Percentiles rank a stretch among this genome's conserved stretches.
Conservation (phyloP, 768 basidiomycete genomes). For the Tylopilus rubrobrunneus region DNA sequence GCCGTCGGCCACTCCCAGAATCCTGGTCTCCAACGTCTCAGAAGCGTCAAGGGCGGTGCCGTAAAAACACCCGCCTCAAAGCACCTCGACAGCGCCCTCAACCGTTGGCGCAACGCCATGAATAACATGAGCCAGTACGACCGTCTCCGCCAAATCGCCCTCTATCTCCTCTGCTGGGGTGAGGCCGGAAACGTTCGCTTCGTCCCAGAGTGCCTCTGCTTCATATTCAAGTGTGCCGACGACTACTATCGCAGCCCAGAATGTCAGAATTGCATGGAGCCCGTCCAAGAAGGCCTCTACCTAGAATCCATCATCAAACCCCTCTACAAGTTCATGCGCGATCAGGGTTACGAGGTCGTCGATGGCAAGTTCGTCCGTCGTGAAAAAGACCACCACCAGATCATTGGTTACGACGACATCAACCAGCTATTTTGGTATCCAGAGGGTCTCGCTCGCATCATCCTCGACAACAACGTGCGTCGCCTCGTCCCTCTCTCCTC, state of each 20-base stretch:
- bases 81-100: constrained; percentile 89
- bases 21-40: constrained; percentile 85
- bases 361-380: constrained; percentile 93
- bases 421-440: constrained; percentile 99
- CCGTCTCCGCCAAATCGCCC: constrained; percentile 90
- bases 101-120: constrained; percentile 98
- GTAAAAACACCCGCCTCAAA: constrained; percentile 58
- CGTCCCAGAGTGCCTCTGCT: constrained; percentile 94
- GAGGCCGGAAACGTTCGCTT: constrained; percentile 98
- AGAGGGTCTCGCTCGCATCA: constrained; percentile 91
- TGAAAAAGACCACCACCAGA: constrained; percentile 92
- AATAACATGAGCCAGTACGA: constrained; percentile 99
- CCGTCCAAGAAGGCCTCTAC: constrained; percentile 93
- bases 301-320: constrained; percentile 91
- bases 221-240: constrained; percentile 99
- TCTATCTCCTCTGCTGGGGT: constrained; percentile 97
- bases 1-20: constrained; percentile 95
- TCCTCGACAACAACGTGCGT: constrained; percentile 79
- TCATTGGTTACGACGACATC: constrained; percentile 99
- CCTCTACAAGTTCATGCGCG: constrained; percentile 91
- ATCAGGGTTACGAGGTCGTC: constrained; percentile 94
- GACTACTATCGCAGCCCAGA: constrained; percentile 99
- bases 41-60: constrained; percentile 65
- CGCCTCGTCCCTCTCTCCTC: background rate
- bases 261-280: constrained; percentile 91